These are phyloP conservation scores for Fagopyrum tataricum DNA, from an alignment of 148 eudicot genomes.

Conservation along the genomic window DNA sequence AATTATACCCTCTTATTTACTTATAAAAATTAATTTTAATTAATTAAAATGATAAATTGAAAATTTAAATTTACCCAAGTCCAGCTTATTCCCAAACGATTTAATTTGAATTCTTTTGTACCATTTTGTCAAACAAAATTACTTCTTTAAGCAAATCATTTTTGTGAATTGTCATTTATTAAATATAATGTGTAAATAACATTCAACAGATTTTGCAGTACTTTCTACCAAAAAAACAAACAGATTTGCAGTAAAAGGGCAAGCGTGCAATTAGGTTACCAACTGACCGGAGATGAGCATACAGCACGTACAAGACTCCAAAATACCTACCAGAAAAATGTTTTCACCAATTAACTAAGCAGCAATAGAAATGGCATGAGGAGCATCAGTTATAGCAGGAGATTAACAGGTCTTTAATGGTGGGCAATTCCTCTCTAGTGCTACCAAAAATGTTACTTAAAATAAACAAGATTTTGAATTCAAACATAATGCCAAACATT, in stretches of 20 bases:
- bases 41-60: no score
- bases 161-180: not conserved
- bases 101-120: no score
- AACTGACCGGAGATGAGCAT: not conserved
- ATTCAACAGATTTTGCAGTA: not conserved
- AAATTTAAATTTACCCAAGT: no score
- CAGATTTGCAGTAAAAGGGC: not conserved
- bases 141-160: no score
- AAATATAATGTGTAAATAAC: not conserved
- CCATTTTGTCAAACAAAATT: no score
- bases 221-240: no score
- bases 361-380: not conserved
- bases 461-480: not conserved
- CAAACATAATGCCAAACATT: constrained; percentile 1
- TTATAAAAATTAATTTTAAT: no score
- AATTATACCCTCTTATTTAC: no score
- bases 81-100: no score
- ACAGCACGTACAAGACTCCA: not conserved
- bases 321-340: not conserved
- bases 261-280: not conserved
- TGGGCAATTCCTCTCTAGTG: constrained; percentile 1
- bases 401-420: constrained; percentile 3
- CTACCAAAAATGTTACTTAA: constrained; percentile 9
- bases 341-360: constrained; percentile 3
- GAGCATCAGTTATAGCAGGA: not conserved